These are phyloP conservation scores for Microstegium vimineum DNA, from an alignment of 176 grass and related monocot species.

Conservation along the genomic window DNA sequence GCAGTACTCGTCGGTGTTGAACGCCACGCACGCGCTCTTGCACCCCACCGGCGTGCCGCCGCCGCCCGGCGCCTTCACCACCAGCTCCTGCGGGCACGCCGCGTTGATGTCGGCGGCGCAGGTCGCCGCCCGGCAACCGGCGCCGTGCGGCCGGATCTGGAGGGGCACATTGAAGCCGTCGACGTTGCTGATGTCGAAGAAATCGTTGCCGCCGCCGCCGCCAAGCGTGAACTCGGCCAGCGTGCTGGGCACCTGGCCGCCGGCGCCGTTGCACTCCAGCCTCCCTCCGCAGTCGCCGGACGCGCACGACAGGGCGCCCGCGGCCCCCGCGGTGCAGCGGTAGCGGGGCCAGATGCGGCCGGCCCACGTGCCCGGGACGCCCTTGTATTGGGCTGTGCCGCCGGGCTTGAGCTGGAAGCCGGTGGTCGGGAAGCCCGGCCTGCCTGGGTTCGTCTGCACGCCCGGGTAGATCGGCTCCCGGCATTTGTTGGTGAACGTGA, in stretches of 20 bases:
- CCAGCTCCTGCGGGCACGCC: slow-evolving; percentile 49
- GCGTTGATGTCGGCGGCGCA: slow-evolving; percentile 34
- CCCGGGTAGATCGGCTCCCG: slow-evolving; percentile 43
- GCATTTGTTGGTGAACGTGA: slow-evolving; percentile 53
- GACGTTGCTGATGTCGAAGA: slow-evolving; percentile 62
- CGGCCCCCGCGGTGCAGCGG: slow-evolving; percentile 18
- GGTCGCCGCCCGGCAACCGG: background rate
- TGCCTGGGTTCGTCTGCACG: slow-evolving; percentile 8
- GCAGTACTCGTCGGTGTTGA: slow-evolving; percentile 46
- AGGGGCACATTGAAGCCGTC: slow-evolving; percentile 64
- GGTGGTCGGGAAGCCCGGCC: slow-evolving; percentile 23
- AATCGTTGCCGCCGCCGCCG: slow-evolving; percentile 31
- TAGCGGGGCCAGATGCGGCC: slow-evolving; percentile 52
- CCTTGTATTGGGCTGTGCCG: background rate
- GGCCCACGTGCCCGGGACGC: slow-evolving; percentile 33
- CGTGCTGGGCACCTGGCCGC: slow-evolving; percentile 25
- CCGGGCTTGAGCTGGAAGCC: slow-evolving; percentile 36
- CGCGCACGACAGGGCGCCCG: slow-evolving; percentile 39
- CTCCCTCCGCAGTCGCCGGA: slow-evolving; percentile 39
- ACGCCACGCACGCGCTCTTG: slow-evolving; percentile 57
- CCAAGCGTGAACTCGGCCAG: slow-evolving; percentile 56
- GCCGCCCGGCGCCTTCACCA: background rate
- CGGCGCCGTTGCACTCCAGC: slow-evolving; percentile 31
- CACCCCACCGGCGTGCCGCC: slow-evolving; percentile 32
- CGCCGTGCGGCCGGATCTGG: background rate